Conservation (phyloP, 129 eudicot species). For the Lactuca saligna region DNA sequence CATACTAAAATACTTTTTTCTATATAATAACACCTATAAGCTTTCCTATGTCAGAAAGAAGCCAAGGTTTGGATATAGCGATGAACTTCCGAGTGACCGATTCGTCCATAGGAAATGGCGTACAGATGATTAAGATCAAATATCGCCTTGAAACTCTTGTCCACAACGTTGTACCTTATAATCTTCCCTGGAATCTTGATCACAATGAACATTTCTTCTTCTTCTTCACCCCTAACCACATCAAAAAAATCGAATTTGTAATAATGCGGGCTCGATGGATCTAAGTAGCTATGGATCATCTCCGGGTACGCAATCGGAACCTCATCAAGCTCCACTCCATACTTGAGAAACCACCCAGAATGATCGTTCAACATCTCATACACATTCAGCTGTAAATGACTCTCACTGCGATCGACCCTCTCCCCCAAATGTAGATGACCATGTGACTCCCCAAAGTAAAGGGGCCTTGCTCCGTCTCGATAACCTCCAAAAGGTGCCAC, state of each 20-base stretch:
- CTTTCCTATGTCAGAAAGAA: neutral
- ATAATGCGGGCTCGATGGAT: neutral
- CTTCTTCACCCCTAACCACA: slow-evolving; percentile 30
- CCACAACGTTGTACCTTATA: slow-evolving; percentile 24
- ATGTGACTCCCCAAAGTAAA: slow-evolving; percentile 36
- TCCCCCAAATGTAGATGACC: slow-evolving; percentile 38
- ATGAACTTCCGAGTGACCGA: slow-evolving; percentile 7
- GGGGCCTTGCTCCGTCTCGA: slow-evolving; percentile 6
- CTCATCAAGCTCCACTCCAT: slow-evolving; percentile 21
- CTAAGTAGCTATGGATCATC: slow-evolving; percentile 3
- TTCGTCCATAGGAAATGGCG: neutral
- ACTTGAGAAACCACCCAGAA: slow-evolving; percentile 26
- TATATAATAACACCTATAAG: neutral
- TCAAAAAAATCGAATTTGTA: slow-evolving; percentile 4
- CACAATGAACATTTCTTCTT: slow-evolving; percentile 36
- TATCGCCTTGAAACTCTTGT: slow-evolving; percentile 22
- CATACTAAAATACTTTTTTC: too few species aligned
- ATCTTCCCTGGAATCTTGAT: slow-evolving; percentile 23
- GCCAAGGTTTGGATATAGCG: slow-evolving; percentile 14
- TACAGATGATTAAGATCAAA: neutral
- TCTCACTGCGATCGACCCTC: neutral
- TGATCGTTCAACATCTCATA: slow-evolving; percentile 30
- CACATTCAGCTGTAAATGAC: slow-evolving; percentile 1
- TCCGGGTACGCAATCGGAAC: slow-evolving; percentile 10
- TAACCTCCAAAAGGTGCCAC: neutral